Evolutionary conservation across 257 asterid species (phyloP).

Genomic region (Jacaranda copaia): DNA sequence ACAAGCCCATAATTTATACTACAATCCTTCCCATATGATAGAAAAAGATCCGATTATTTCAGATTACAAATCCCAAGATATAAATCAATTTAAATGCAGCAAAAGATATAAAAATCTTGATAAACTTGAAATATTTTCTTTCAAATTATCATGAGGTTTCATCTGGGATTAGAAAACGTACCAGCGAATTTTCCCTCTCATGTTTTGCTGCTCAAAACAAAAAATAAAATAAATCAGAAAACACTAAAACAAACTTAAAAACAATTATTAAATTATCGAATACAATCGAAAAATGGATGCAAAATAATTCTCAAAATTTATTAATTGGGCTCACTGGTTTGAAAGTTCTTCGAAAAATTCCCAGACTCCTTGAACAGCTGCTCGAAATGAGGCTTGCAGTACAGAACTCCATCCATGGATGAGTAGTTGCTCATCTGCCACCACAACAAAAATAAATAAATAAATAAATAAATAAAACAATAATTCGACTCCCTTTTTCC

Average conservation of each 20-base stretch:
- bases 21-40: too few species aligned
- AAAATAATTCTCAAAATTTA: neutral
- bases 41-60: too few species aligned
- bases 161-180: constrained; percentile 23
- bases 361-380: constrained; percentile 85
- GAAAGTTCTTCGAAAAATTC: constrained; percentile 64
- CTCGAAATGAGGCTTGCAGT: constrained; percentile 86
- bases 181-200: constrained; percentile 56
- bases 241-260: neutral
- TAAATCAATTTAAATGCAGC: neutral
- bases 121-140: neutral
- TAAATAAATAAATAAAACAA: neutral
- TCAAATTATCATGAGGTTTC: neutral
- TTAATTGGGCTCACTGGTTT: constrained; percentile 43
- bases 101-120: neutral
- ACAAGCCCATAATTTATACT: too few species aligned
- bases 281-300: neutral
- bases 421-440: constrained; percentile 89
- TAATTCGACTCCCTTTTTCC: too few species aligned
- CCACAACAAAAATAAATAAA: neutral
- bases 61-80: too few species aligned
- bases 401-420: constrained; percentile 78
- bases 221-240: neutral
- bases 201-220: constrained; percentile 47
- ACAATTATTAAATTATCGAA: too few species aligned